Conservation (phyloP, 768 basidiomycete species). For the Gautieria morchelliformis region DNA sequence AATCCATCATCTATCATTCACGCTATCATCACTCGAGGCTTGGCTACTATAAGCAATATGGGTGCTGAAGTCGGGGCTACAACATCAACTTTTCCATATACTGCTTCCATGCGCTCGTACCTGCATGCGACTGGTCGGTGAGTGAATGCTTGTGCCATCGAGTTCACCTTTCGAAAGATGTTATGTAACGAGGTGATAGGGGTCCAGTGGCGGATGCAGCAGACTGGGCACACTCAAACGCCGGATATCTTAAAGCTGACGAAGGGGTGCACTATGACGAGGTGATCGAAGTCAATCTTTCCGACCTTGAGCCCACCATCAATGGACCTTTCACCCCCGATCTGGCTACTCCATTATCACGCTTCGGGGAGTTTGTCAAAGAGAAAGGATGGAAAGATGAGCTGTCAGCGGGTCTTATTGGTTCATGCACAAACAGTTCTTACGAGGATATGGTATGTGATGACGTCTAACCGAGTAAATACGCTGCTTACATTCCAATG, state of each 20-base stretch:
- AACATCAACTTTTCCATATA: slow-evolving; percentile 96
- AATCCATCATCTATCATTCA: not conserved
- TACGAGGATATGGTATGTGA: slow-evolving; percentile 85
- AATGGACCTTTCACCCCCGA: slow-evolving; percentile 99
- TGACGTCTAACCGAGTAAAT: not conserved
- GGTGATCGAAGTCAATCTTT: slow-evolving; percentile 89
- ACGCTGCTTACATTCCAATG: slow-evolving; percentile 5
- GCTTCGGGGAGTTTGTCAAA: slow-evolving; percentile 70
- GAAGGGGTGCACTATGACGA: slow-evolving; percentile 90
- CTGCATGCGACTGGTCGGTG: slow-evolving; percentile 78
- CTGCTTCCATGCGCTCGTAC: slow-evolving; percentile 80
- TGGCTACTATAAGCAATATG: slow-evolving; percentile 98
- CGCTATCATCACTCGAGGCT: slow-evolving; percentile 31
- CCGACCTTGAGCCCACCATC: slow-evolving; percentile 81
- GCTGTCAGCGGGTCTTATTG: slow-evolving; percentile 85
- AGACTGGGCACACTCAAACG: slow-evolving; percentile 60
- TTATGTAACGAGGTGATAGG: not conserved
- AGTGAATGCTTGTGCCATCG: not conserved
- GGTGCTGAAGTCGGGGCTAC: slow-evolving; percentile 99
- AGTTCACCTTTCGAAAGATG: not conserved
- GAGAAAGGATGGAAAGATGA: slow-evolving; percentile 92
- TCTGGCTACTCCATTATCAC: slow-evolving; percentile 85
- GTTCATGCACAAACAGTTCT: slow-evolving; percentile 98
- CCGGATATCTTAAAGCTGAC: slow-evolving; percentile 75
- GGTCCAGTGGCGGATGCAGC: slow-evolving; percentile 80